Base-by-base conservation (phyloP, 257 asterid species). In the Penstemon davidsonii region DNA sequence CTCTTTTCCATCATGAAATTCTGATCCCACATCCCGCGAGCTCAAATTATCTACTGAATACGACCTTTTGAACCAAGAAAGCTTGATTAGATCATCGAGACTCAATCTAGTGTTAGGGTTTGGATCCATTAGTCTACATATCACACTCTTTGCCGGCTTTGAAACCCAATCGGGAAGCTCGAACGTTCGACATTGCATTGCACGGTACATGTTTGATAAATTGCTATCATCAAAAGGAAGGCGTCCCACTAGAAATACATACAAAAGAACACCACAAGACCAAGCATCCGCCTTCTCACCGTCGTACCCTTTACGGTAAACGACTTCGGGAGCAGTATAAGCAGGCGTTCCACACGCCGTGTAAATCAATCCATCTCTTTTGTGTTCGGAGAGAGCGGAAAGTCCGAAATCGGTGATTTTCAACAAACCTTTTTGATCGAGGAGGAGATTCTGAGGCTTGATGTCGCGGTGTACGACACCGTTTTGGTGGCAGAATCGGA, bases 321-420 rank as follows among this genome's bases (percentile, higher is more conserved):
- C 78, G 0, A 92, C 93, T 56, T 92, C 98, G 10, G 97, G 98
- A 1, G 97, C 98, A 37, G 95, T 85, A 75, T 86, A 90, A 1
- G 97, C 95, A 59, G 98, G 98, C 6, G 97, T 92, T 0, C 98
- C 97, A 52, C 98, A 92, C 3, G 95, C 84, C 0, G 98, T 92
- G 69, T 83, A 81, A 9, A 92, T 72, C 5, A 88, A 80, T 9
- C 95, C 93, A 7, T 88, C 82, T 0, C 58, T 67, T 5, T 86
- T 75, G 73, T 83, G 95, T 25, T 92, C 97, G 3, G 95, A 80
- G 12, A 92, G 79, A 4, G 96, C 96, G 8, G 98, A 92, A 42
- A 92, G 96, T 0, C 98, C 98, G 53, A 92, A 92, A 60, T 92
- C 98, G 8, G 97, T 80, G 53, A 92, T 78, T 37, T 90, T 89